Conservation (phyloP, 148 eudicot species). For the Cornus suecica region DNA sequence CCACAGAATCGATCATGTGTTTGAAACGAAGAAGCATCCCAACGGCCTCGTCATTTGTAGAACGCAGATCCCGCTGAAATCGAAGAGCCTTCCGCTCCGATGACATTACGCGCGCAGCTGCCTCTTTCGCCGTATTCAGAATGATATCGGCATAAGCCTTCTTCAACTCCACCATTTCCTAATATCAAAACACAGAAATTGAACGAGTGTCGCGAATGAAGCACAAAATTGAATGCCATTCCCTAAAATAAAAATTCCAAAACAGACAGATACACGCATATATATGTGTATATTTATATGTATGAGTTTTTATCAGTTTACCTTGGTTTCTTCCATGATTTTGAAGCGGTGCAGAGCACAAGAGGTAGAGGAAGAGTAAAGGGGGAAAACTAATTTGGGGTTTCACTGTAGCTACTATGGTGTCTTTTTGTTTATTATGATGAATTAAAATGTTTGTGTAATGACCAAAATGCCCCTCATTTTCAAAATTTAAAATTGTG, state of each 20-base stretch:
- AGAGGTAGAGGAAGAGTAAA: not conserved
- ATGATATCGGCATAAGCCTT: constrained; percentile 67
- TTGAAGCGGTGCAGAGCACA: not conserved
- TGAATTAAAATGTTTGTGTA: not conserved
- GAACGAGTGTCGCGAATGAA: not conserved
- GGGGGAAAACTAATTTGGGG: not conserved
- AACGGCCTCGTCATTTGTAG: constrained; percentile 44
- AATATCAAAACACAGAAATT: not conserved
- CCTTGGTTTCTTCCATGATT: not conserved
- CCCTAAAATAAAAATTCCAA: not conserved
- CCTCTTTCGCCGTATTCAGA: constrained; percentile 64
- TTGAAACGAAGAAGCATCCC: constrained; percentile 48
- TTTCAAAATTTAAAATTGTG: not conserved
- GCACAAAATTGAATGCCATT: not conserved
- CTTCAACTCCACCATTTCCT: constrained; percentile 56
- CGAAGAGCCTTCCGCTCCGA: constrained; percentile 47
- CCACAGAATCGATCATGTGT: constrained; percentile 42
- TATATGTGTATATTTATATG: not conserved
- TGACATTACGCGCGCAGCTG: constrained; percentile 62
- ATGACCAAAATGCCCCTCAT: not conserved
- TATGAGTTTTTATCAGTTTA: not conserved
- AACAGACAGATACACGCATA: not conserved
- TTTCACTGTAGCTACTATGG: not conserved
- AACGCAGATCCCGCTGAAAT: constrained; percentile 34
- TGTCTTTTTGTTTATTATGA: not conserved